Conservation (phyloP, 1,284 basidiomycete genomes). For the Pholiota adiposa region DNA sequence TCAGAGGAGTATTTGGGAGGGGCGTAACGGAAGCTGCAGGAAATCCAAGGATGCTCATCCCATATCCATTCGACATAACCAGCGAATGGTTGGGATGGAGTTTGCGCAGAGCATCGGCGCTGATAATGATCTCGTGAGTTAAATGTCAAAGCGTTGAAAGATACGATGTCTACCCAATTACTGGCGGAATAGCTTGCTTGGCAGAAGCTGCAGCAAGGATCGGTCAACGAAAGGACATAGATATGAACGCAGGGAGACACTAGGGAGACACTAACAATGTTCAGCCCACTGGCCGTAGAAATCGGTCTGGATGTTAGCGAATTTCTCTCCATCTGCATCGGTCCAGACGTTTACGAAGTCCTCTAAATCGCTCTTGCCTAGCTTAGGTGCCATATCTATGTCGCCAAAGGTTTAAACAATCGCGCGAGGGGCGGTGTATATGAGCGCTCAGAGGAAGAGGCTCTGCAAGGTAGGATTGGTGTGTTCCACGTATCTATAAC, state of each 20-base stretch:
- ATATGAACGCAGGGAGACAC: not conserved
- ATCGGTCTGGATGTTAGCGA: slow-evolving; percentile 22
- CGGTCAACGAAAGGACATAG: not conserved
- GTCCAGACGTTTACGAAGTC: slow-evolving; percentile 28
- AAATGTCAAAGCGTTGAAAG: not conserved
- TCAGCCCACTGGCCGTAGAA: slow-evolving; percentile 59
- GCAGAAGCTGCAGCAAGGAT: slow-evolving; percentile 46
- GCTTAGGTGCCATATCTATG: slow-evolving; percentile 2
- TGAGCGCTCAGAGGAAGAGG: not conserved
- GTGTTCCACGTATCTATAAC: not conserved
- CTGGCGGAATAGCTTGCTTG: slow-evolving; percentile 45
- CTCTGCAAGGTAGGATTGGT: not conserved
- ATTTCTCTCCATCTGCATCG: slow-evolving; percentile 9
- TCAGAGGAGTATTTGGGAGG: slow-evolving; percentile 49
- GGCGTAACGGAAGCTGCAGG: slow-evolving; percentile 53
- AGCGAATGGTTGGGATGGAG: slow-evolving; percentile 67
- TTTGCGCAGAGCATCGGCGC: slow-evolving; percentile 56
- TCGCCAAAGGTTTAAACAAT: not conserved
- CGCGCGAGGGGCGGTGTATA: not conserved
- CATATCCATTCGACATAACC: slow-evolving; percentile 52
- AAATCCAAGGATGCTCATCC: slow-evolving; percentile 52
- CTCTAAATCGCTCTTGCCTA: slow-evolving; percentile 12
- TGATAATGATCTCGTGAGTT: slow-evolving; percentile 24
- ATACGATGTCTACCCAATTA: slow-evolving; percentile 45
- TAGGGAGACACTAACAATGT: slow-evolving; percentile 44